Evolutionary conservation across 257 asterid genomes (phyloP), one percentile per base, ranked within the genome.

Genomic region (Petrea volubilis): DNA sequence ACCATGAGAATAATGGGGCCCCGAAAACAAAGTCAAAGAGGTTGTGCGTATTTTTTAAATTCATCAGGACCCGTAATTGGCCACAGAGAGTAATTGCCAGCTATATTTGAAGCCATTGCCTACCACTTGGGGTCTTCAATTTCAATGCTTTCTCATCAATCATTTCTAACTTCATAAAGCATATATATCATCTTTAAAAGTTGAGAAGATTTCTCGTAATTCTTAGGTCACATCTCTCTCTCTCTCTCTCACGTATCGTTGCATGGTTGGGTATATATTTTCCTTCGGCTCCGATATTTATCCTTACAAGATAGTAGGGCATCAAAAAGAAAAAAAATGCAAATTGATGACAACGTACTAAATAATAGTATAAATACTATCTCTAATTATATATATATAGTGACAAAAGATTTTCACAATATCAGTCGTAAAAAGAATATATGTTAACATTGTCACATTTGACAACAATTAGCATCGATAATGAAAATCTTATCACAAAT

Each of bases 101-200:
- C 67, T 64, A 33, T 31, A 57, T 33, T 47, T 46, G 14, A 56
- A 44, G 13, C 49, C 65, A 18, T 28, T 27, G 58, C 64, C 59
- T 17, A 49, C 74, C 79, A 67, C 74, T 49, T 74, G 64, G 9
- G 62, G 9, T 23, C 23, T 49, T 50, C 58, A 67, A 28, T 64
- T 49, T 13, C 50, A 55, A 7, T 40, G 58, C 46, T 72, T 61
- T 72, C 66, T 63, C 27, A 3, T 38, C 65, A 18, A 52, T 46
- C 60, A 52, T 23, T 25, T 67, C 23, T 66, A 40, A 59, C 57
- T 74, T 74, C 67, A 18, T 17, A 40, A 25, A 21, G 14, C 24
- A 6, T 34, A 47, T 29, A 36, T 67, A 74, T 60, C 74, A 67
- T 74, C 64, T 67, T 74, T 10, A 49, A 59, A 59, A 67, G 64